These are phyloP conservation scores for Penicillium desertorum DNA, from an alignment of 495 filamentous ascomycete genomes.

Conservation along the genomic window DNA sequence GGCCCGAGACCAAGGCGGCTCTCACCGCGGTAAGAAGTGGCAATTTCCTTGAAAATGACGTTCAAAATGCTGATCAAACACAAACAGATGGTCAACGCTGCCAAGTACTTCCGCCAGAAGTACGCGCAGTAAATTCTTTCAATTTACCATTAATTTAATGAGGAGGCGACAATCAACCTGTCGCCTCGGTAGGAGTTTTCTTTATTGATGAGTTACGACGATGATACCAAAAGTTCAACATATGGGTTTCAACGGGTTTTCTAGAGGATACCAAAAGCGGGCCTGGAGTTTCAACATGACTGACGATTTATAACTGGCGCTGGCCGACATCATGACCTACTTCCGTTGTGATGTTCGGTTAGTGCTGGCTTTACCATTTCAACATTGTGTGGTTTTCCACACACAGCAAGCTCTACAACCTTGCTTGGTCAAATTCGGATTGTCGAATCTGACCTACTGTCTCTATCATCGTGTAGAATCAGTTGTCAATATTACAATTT, in stretches of 20 bases:
- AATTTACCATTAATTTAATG: constrained; percentile 30
- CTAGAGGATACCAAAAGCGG: constrained; percentile 51
- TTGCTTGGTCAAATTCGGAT: constrained; percentile 23
- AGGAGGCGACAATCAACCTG: constrained; percentile 46
- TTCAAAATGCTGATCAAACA: background rate
- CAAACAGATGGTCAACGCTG: constrained; percentile 84
- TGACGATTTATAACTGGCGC: constrained; percentile 61
- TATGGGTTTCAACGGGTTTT: constrained; percentile 46
- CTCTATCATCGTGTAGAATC: constrained; percentile 28
- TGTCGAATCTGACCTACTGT: constrained; percentile 22
- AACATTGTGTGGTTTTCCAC: constrained; percentile 31
- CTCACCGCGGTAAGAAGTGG: constrained; percentile 49
- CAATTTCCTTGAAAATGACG: background rate
- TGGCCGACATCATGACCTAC: background rate
- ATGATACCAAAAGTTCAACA: constrained; percentile 57
- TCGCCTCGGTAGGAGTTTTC: constrained; percentile 39
- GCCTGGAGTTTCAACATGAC: constrained; percentile 54
- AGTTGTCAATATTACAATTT: constrained; percentile 30
- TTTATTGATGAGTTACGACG: constrained; percentile 50
- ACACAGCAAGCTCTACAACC: constrained; percentile 15
- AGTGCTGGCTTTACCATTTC: constrained; percentile 34
- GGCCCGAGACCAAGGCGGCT: constrained; percentile 92
- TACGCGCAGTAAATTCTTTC: constrained; percentile 56
- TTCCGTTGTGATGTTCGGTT: constrained; percentile 34
- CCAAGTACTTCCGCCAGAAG: constrained; percentile 93